Conservation (phyloP, 306 rosid species). For the Hylodesmum podocarpum region DNA sequence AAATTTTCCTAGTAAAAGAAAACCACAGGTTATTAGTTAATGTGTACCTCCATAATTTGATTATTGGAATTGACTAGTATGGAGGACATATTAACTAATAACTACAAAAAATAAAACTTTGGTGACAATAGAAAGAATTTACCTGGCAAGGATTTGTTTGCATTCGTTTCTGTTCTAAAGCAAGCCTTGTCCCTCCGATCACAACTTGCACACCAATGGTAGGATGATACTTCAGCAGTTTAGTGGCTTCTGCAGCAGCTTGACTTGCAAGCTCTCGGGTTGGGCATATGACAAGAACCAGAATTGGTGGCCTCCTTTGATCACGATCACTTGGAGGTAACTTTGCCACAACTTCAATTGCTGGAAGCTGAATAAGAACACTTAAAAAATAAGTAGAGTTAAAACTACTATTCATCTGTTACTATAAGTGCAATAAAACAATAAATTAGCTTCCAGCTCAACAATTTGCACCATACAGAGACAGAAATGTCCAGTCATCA, state of each 20-base stretch:
- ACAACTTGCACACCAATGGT: conserved; percentile 92
- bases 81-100: not conserved
- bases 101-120: not conserved
- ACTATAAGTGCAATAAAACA: not conserved
- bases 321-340: conserved; percentile 59
- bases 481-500: not conserved
- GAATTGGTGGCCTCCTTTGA: conserved; percentile 76
- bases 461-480: not conserved
- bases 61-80: not conserved
- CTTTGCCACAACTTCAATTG: conserved; percentile 81
- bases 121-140: conserved; percentile 20
- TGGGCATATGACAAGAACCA: conserved; percentile 91
- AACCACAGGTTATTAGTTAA: too few relatives aligned
- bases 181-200: conserved; percentile 91
- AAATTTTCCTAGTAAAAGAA: too few relatives aligned
- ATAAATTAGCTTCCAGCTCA: conserved; percentile 12
- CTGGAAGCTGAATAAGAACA: conserved; percentile 78
- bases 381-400: conserved; percentile 22
- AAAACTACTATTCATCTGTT: conserved; percentile 23
- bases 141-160: conserved; percentile 96
- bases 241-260: conserved; percentile 86
- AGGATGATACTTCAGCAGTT: conserved; percentile 79
- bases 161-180: conserved; percentile 86
- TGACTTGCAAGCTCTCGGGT: conserved; percentile 95
- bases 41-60: too few relatives aligned